phyloP scores from a whole-genome alignment of 345 rosid species.

The Boechera divaricarpa region DNA sequence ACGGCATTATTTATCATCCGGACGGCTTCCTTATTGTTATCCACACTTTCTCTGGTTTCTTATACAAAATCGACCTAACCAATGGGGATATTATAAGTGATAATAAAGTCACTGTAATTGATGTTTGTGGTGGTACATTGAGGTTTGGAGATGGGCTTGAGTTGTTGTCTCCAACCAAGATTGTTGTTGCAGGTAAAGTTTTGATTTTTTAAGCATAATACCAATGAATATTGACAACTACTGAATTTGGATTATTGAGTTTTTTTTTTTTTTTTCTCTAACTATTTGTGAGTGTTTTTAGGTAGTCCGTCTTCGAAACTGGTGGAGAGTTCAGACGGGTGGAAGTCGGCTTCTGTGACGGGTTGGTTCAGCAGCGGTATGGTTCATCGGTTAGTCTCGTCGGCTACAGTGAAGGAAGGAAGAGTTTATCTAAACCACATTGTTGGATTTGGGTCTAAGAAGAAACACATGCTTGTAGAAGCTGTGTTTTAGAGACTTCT shows the following conservation, averaged over 20 bases:
- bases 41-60: constrained; percentile 69
- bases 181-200: constrained; percentile 68
- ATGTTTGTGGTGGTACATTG: constrained; percentile 62
- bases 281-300: not conserved
- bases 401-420: constrained; percentile 86
- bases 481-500: constrained; percentile 55
- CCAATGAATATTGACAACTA: too few relatives aligned
- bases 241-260: not conserved
- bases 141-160: constrained; percentile 78
- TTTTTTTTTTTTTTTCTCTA: not conserved
- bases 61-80: constrained; percentile 62
- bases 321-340: constrained; percentile 82
- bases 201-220: not conserved
- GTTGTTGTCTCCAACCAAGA: constrained; percentile 66
- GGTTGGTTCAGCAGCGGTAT: constrained; percentile 72
- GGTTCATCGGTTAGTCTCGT: constrained; percentile 71
- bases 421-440: constrained; percentile 74
- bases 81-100: constrained; percentile 37
- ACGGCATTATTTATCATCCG: constrained; percentile 88
- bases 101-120: constrained; percentile 51
- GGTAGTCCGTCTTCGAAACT: constrained; percentile 72
- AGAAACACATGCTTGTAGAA: constrained; percentile 80
- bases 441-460: constrained; percentile 81
- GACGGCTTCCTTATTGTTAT: constrained; percentile 77
- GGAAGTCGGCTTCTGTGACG: constrained; percentile 73